Base-by-base conservation (phyloP, 2,329 filamentous ascomycete genomes). In the Colletotrichum liriopes region DNA sequence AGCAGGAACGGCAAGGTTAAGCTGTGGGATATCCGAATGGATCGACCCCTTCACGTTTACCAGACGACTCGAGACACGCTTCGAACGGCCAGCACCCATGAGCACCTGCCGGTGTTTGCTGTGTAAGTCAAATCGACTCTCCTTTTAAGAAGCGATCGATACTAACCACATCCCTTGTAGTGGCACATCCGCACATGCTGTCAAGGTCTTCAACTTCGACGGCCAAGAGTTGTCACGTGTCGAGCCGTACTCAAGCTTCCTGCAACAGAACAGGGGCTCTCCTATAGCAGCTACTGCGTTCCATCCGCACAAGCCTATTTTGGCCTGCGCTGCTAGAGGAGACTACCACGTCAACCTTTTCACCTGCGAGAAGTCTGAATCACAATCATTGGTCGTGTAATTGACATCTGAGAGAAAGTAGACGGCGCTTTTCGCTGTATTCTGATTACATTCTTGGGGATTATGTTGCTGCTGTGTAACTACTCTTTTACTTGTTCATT, bases 81-180 rank as follows among this genome's bases (percentile, higher is more conserved):
- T 73, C 91, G 95, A 67, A 97, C 94, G 23, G 89, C 97, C 69
- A 96, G 93, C 80, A 95, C 96, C 52, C 96, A 99, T 81, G 96
- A 99, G 82, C 96, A 99, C 82, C 90, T 97, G 65, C 96, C 96
- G 35, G 95, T 99, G 16, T 98, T 99, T 85, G 94, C 94, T 76
- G 91, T 95, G 93, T 95, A 92, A 88, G 93, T 91, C 26, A n/a
- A 18, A 43, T 29, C 63, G n/a, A 20, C 51, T 32, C n/a, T 45
- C 35, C 6, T 72, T 32, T 61, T 52, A 47, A 43, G 29, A 29
- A 20, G 54, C 23, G 43, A 52, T 54, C 23, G 35, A 59, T 70
- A 72, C 81, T 83, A 76, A 83, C 75, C 69, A 71, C 72, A 23
- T 39, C 64, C n/a, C 64, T 23, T 49, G 70, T 77, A 98, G 95